Conservation (phyloP, 345 rosid genomes). For the Microcos paniculata region DNA sequence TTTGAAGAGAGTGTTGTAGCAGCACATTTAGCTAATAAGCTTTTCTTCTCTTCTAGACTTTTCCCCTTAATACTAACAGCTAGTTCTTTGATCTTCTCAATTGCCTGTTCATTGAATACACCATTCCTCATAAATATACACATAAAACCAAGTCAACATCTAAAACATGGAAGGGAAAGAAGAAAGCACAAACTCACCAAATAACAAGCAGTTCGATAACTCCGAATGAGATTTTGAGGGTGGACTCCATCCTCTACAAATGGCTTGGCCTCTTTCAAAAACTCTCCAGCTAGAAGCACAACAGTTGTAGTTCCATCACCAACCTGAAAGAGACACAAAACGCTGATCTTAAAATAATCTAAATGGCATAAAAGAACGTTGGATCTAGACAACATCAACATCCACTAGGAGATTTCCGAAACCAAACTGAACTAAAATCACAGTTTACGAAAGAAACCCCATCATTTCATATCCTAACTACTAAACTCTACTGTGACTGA, state of each 20-base stretch:
- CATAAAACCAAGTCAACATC: neutral
- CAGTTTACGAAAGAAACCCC: neutral
- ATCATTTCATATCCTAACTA: neutral
- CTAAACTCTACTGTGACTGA: neutral
- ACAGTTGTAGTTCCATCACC: slow-evolving; percentile 99
- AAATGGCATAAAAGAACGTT: neutral
- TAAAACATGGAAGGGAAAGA: neutral
- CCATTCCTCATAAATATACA: neutral
- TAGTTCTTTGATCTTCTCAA: slow-evolving; percentile 76
- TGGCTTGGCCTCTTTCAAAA: slow-evolving; percentile 96
- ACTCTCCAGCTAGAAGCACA: slow-evolving; percentile 90
- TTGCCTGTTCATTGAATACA: slow-evolving; percentile 46
- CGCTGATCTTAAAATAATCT: neutral
- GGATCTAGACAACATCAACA: neutral
- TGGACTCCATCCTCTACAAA: slow-evolving; percentile 97
- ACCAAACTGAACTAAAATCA: neutral
- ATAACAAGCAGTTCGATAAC: slow-evolving; percentile 79
- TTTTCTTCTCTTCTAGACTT: slow-evolving; percentile 87
- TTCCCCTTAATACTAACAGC: slow-evolving; percentile 94
- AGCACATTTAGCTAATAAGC: slow-evolving; percentile 84
- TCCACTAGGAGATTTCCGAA: neutral
- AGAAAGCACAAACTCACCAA: slow-evolving; percentile 38
- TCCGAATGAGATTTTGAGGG: slow-evolving; percentile 85
- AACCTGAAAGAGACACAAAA: slow-evolving; percentile 41
- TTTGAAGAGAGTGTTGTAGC: slow-evolving; percentile 95